Conservation (phyloP, 2,329 filamentous ascomycete species). For the Drechslerella coelobrocha region DNA sequence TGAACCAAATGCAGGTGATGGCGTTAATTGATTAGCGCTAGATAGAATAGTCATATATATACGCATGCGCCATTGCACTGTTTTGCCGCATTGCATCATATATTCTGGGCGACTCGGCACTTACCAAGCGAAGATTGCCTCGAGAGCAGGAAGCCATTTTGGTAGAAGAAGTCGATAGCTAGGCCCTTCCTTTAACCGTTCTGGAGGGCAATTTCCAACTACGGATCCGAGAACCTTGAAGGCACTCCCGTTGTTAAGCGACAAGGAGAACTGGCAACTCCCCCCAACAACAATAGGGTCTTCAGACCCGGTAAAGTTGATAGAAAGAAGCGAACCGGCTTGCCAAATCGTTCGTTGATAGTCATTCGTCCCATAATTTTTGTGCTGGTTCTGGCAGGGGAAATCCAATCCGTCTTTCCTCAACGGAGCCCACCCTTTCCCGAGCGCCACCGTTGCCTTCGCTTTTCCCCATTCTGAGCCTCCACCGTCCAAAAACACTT, state of each 20-base stretch:
- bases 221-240: slow-evolving; percentile 74
- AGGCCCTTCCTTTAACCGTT: background rate
- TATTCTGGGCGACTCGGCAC: too few species aligned
- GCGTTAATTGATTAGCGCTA: background rate
- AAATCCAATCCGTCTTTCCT: slow-evolving; percentile 32
- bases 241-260: slow-evolving; percentile 72
- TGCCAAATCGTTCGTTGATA: slow-evolving; percentile 67
- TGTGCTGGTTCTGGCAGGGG: slow-evolving; percentile 35
- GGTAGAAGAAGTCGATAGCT: slow-evolving; percentile 10
- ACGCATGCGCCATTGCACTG: background rate
- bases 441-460: too few species aligned
- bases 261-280: slow-evolving; percentile 77
- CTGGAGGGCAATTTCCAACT: slow-evolving; percentile 65
- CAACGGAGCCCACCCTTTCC: too few species aligned
- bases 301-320: slow-evolving; percentile 70
- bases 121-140: slow-evolving; percentile 27
- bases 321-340: slow-evolving; percentile 68
- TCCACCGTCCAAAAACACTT: too few species aligned
- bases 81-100: too few species aligned
- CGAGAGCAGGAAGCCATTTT: background rate
- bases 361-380: slow-evolving; percentile 56
- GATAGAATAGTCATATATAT: background rate
- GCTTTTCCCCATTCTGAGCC: too few species aligned
- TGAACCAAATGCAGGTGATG: background rate
- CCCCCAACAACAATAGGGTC: slow-evolving; percentile 68